Base-by-base conservation (phyloP, 768 basidiomycete species). In the Gelatoporia subvermispora region DNA sequence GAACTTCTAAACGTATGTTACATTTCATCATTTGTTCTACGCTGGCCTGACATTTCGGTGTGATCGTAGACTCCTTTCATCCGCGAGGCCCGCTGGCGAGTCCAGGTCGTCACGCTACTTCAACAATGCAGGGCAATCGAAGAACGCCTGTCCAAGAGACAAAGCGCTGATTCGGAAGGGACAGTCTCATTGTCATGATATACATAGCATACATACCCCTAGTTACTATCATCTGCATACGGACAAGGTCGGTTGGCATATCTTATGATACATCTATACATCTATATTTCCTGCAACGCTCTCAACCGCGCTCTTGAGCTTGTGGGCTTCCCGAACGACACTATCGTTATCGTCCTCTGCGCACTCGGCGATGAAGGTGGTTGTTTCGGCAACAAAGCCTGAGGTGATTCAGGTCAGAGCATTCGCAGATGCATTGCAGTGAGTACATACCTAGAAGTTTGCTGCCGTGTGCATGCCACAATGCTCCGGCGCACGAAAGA, bases 271-370 rank as follows among this genome's bases (percentile, higher is more conserved):
- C 28, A 31, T 31, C 28, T 31, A 60, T 41, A 57, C 67, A 48
- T 60, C 65, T 25, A 75, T 70, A 35, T 73, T 83, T 10, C 88
- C 88, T 51, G 83, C 84, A 55, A 85, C 74, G 53, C 69, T 76
- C 68, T 90, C 87, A 41, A 89, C 81, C 3, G 80, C 79, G 65
- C 76, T 69, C 65, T 85, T 90, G 65, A 91, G 69, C 55, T 65
- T 74, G 53, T 82, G 78, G 16, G 84, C 79, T 56, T 82, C 82
- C 49, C 71, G 74, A 3, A 91, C 86, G 15, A 94, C 89, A 49
- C 74, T 74, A 54, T 91, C 88, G 62, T 92, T 84, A 55, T 93
- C 93, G 60, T 95, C 92, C 67, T 93, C 90, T 3, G 81, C 79
- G 60, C 84, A 88, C 65, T 95, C 93, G 3, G 82, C 82, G 46